A percentile compares a stretch with the other conserved stretches of the same genome.
These are phyloP conservation scores for Leccinum sublutescens DNA, from an alignment of 768 basidiomycete genomes.

Conservation along the genomic window DNA sequence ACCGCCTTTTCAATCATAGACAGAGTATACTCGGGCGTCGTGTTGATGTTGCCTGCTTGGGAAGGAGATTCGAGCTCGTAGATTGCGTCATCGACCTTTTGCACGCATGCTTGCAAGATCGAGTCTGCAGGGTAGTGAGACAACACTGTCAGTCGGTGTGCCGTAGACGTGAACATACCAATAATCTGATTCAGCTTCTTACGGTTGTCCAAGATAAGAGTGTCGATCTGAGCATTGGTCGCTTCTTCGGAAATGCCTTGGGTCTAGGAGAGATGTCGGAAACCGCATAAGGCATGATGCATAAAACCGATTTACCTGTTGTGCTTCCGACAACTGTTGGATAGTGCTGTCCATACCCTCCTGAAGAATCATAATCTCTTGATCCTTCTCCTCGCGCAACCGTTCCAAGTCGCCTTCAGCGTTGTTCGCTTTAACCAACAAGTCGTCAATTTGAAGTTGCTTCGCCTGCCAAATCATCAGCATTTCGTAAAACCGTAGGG, in stretches of 20 bases:
- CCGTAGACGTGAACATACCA: conserved; percentile 43
- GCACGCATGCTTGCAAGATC: conserved; percentile 92
- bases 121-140: conserved; percentile 61
- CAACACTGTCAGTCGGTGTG: conserved; percentile 5
- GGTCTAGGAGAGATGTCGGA: conserved; percentile 45
- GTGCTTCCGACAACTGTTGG: conserved; percentile 80
- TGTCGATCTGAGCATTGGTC: conserved; percentile 96
- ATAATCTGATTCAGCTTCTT: conserved; percentile 99
- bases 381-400: conserved; percentile 92
- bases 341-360: conserved; percentile 94
- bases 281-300: background rate
- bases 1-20: conserved; percentile 98
- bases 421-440: conserved; percentile 76
- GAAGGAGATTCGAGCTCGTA: conserved; percentile 97
- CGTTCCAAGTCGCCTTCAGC: conserved; percentile 75
- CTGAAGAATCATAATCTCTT: conserved; percentile 93
- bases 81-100: conserved; percentile 95
- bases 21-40: conserved; percentile 97
- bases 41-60: conserved; percentile 90
- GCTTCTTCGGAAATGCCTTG: conserved; percentile 86
- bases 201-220: conserved; percentile 91
- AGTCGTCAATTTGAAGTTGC: conserved; percentile 94
- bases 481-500: background rate
- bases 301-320: conserved; percentile 58
- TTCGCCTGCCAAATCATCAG: conserved; percentile 61